These are phyloP conservation scores for Beauveria rudraprayagi DNA, from an alignment of 2,329 filamentous ascomycete genomes.

Conservation along the genomic window DNA sequence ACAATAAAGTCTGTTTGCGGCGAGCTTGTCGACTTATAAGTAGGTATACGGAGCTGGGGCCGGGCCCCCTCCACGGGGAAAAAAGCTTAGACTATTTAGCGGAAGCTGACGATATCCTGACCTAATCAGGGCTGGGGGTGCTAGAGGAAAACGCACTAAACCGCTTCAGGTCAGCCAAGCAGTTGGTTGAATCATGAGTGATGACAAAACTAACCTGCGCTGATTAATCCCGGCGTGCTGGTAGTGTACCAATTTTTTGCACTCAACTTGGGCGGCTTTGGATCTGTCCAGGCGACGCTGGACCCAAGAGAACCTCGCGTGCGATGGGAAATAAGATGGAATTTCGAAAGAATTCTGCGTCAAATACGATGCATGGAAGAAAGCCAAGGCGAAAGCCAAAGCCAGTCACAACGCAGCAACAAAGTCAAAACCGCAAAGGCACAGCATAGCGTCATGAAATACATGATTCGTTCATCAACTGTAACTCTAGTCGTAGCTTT, in stretches of 20 bases:
- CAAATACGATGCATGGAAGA: slow-evolving; percentile 10
- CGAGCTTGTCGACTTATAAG: background rate
- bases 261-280: background rate
- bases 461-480: background rate
- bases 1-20: background rate
- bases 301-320: background rate
- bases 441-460: background rate
- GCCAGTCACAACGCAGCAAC: background rate
- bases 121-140: background rate
- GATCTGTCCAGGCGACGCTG: too few relatives aligned
- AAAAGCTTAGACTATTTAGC: background rate
- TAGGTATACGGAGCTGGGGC: background rate
- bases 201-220: too few relatives aligned
- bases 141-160: background rate
- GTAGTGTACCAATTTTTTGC: too few relatives aligned
- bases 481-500: background rate
- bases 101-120: slow-evolving; percentile 8
- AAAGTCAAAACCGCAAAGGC: background rate
- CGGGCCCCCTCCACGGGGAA: background rate
- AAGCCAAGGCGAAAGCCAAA: too few relatives aligned
- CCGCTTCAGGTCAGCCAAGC: background rate
- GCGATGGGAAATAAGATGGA: background rate
- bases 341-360: background rate
- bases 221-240: too few relatives aligned
- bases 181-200: too few relatives aligned